Base-by-base conservation (phyloP, 164 flowering plant genomes). In the Sextonia rubra region DNA sequence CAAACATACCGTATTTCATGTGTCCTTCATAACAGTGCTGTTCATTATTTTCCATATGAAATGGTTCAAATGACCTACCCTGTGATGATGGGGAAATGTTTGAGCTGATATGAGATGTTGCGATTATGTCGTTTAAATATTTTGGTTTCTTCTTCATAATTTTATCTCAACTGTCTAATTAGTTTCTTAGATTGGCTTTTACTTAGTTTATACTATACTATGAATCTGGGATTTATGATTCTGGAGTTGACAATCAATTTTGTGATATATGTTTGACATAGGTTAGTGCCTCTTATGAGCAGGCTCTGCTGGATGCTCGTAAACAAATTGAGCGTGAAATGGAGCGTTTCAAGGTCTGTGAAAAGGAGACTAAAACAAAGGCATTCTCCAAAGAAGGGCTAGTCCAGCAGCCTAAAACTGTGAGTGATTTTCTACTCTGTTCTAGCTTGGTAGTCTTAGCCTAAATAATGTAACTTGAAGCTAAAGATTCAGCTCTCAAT, bases 231-330 rank as follows among this genome's bases (percentile, higher is more conserved):
- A 47, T 44, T 67, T 26, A 60, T 65, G 69, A 56, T 65, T 72
- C 58, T 55, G 70, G 37, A 47, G 67, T 74, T 74, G 68, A 69
- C 76, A 68, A 25, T 74, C 70, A 11, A 44, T 77, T 67, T 76
- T 71, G 76, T 85, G 77, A 72, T 76, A 84, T 80, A 79, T 89
- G 83, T 88, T 61, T 90, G 90, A 87, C 87, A 81, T 86, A 96
- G 99, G 96, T 93, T 85, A 92, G 98, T 91, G 98, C 98, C 80
- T 92, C 99, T 81, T 96, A 96, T 87, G 99, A 96, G 93, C 98
- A 96, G 92, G 95, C 97, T 79, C 86, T 96, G 82, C 80, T 96
- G 86, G 99, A 96, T 89, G 92, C 99, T 75, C 97, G 99, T 3
- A 96, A 96, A 82, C 90, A 70, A 30, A 96, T 96, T 71, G 99